Base-by-base conservation (phyloP, 805 yeast species). In the Candida hungchunana region DNA sequence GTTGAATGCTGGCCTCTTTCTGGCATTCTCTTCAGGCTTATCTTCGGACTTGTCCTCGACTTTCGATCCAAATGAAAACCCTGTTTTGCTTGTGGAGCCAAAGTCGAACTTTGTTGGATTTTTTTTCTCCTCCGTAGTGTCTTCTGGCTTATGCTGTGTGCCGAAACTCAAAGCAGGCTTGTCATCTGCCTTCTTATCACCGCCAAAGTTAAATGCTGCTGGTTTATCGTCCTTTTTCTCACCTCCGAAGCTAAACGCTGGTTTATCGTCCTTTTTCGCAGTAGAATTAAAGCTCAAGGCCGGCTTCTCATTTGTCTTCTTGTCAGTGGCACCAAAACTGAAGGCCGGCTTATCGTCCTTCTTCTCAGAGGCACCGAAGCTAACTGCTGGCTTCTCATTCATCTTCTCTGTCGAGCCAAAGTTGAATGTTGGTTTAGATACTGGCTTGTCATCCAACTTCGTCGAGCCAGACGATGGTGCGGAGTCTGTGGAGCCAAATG, bases 61-160 rank as follows among this genome's bases (percentile, higher is more conserved):
- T n/a, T n/a, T n/a, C n/a, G n/a, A n/a, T n/a, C n/a, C n/a, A n/a
- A n/a, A n/a, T n/a, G n/a, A n/a, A n/a, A n/a, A n/a, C n/a, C n/a
- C n/a, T n/a, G n/a, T n/a, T n/a, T n/a, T n/a, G n/a, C n/a, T n/a
- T 20, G 23, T 20, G 7, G 23, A 20, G 23, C 23, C 23, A 20
- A 20, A 20, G 23, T n/a, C n/a, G n/a, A n/a, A n/a, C n/a, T n/a
- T n/a, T n/a, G n/a, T n/a, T n/a, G n/a, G n/a, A n/a, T n/a, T n/a
- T n/a, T n/a, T n/a, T n/a, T n/a, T n/a, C n/a, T n/a, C n/a, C n/a
- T n/a, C n/a, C n/a, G 34, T 23, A 14, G 44, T 37, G 11, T 32
- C 33, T 18, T 37, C 46, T 2, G 42, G 47, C 19, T 41, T 47
- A 39, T 42, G 42, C 21, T 41, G 44, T 8, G 29, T 14, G 12